These are phyloP conservation scores for Pochonia chlamydosporia DNA, from an alignment of 2,329 filamentous ascomycete genomes.

Conservation along the genomic window DNA sequence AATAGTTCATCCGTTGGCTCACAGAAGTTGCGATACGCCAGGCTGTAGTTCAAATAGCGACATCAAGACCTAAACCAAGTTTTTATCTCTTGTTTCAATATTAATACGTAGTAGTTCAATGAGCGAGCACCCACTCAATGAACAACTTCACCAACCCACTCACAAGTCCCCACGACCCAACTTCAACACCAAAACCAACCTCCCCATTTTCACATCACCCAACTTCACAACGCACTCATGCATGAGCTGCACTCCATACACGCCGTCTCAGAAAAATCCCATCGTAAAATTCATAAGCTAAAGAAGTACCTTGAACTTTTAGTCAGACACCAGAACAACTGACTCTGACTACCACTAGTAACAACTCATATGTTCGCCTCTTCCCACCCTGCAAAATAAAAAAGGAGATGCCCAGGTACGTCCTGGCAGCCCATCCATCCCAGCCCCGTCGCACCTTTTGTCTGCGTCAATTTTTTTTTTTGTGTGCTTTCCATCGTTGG, in stretches of 20 bases:
- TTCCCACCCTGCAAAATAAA: not conserved
- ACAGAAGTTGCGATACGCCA: too few species aligned
- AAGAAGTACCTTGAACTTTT: not conserved
- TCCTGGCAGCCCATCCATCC: not conserved
- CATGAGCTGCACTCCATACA: not conserved
- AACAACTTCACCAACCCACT: too few species aligned
- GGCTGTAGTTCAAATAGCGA: too few species aligned
- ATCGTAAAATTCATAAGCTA: constrained; percentile 11
- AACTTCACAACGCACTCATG: too few species aligned
- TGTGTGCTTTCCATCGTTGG: not conserved
- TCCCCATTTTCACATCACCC: too few species aligned
- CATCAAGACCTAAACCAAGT: too few species aligned
- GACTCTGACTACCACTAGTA: not conserved
- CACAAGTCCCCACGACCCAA: too few species aligned
- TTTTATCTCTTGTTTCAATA: too few species aligned
- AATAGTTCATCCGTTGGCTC: too few species aligned
- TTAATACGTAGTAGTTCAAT: too few species aligned
- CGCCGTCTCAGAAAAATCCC: not conserved
- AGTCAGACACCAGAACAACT: not conserved
- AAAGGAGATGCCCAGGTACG: not conserved
- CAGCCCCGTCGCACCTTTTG: not conserved
- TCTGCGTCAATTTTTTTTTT: not conserved
- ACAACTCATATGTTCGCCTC: constrained; percentile 9
- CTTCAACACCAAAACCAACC: not conserved
- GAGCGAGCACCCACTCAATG: too few species aligned